phyloP scores from a whole-genome alignment of 495 filamentous ascomycete genomes.

The Trypethelium eluteriae region DNA sequence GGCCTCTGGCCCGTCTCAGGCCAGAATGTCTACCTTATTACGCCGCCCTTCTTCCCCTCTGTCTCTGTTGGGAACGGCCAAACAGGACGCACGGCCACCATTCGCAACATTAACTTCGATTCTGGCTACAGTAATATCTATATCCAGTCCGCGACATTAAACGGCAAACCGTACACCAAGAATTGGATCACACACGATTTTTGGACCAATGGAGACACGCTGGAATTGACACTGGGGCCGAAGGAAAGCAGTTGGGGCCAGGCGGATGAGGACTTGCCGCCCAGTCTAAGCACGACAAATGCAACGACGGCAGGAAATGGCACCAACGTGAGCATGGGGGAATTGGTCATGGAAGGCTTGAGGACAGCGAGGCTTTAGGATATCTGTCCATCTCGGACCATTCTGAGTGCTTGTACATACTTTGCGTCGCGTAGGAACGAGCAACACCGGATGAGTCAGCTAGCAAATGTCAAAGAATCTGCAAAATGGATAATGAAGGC shows the following conservation, averaged over 20 bases:
- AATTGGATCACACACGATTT: slow-evolving; percentile 53
- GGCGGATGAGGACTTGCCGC: slow-evolving; percentile 42
- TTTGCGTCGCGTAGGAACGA: no score
- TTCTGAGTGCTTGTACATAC: no score
- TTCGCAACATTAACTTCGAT: slow-evolving; percentile 58
- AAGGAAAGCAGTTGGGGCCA: slow-evolving; percentile 50
- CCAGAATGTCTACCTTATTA: slow-evolving; percentile 40
- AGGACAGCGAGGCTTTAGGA: neutral
- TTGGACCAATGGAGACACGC: slow-evolving; percentile 43
- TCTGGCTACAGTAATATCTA: slow-evolving; percentile 48
- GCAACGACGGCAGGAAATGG: neutral
- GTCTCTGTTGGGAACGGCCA: slow-evolving; percentile 49
- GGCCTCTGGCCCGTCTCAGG: slow-evolving; percentile 38
- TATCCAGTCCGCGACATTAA: slow-evolving; percentile 46
- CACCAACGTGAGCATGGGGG: neutral
- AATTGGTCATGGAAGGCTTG: neutral
- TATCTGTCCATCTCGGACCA: neutral
- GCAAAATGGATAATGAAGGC: neutral
- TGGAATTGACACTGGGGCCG: slow-evolving; percentile 44
- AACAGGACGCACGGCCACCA: slow-evolving; percentile 53
- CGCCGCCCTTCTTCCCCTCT: slow-evolving; percentile 36
- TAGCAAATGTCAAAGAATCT: neutral
- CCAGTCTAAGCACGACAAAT: slow-evolving; percentile 33
- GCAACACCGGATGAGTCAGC: neutral
- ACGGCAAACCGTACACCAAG: slow-evolving; percentile 46